These are phyloP conservation scores for Polytrichum formosum DNA, from an alignment of 225 moss, liverwort and hornwort species.

Conservation along the genomic window DNA sequence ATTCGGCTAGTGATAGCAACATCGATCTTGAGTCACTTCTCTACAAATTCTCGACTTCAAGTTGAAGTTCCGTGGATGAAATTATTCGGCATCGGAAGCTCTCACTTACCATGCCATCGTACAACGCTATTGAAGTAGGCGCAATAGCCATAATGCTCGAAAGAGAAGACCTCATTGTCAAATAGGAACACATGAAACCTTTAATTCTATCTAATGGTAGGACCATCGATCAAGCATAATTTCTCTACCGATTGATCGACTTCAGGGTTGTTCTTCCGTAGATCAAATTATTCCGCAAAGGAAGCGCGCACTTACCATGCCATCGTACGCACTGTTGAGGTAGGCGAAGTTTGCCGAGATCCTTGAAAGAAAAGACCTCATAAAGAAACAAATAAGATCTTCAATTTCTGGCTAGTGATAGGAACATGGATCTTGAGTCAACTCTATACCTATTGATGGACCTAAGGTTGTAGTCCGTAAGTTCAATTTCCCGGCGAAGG, in stretches of 20 bases:
- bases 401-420: background rate
- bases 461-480: no score
- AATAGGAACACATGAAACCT: background rate
- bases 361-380: constrained; percentile 17
- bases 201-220: background rate
- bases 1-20: background rate
- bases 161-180: constrained; percentile 24
- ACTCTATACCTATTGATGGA: background rate
- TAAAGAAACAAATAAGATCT: no score
- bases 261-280: no score
- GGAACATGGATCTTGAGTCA: no score
- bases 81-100: background rate
- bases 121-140: constrained; percentile 24
- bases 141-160: constrained; percentile 31
- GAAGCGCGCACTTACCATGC: background rate
- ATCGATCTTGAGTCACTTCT: background rate
- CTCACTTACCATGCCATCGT: constrained; percentile 12
- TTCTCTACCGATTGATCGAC: background rate
- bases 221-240: background rate
- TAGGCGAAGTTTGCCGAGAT: constrained; percentile 21
- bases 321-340: background rate
- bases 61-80: background rate
- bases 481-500: background rate
- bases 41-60: background rate
- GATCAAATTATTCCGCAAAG: no score